Base-by-base conservation (phyloP, 1,139 yeast species). In the Scheffersomyces lignicola region DNA sequence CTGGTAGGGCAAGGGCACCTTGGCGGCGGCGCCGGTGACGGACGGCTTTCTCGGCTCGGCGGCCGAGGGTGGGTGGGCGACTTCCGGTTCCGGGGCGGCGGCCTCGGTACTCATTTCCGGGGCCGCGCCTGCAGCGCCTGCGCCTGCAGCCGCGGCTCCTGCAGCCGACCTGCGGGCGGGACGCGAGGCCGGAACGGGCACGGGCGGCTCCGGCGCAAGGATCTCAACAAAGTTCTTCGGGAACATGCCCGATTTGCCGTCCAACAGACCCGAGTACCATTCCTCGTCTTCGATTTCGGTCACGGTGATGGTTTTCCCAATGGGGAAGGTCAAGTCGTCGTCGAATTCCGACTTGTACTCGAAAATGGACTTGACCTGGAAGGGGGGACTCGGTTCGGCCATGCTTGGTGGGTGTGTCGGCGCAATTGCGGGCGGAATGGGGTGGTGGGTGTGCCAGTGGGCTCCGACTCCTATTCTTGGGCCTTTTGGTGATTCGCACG, bases 181-280 rank as follows among this genome's bases (percentile, higher is more conserved):
- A 29, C 44, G 42, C 26, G 32, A 21, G 5, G 37, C 35, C 7
- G 37, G 35, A 10, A 24, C 35, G 11, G 49, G 47, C 15, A 41
- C 36, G 14, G 35, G 37, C 16, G 49, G 51, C 13, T 38, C 29
- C 26, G 36, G 38, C 3, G 29, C 29, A 5, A 64, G 38, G 9
- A 47, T 29, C 41, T 78, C 79, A 4, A 92, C 97, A 64, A 87
- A 92, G 54, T 80, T 82, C 56, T 77, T 80, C 6, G 98, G 98
- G 49, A 92, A 92, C 68, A 90, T 83, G 7, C 98, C 98, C 24
- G 73, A 58, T 37, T 65, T 60, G 8, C 74, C 79, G 13, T 62
- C 64, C 47, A 73, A 82, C 10, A 70, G 65, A 2, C 98, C 98
- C 28, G 76, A 67, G 52, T 76, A 84, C 98, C 98, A 92, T 45